Percentiles rank a stretch among this genome's conserved stretches.
phyloP scores from a whole-genome alignment of 78 protist genomes.

The Dictyostelium capitatum region DNA sequence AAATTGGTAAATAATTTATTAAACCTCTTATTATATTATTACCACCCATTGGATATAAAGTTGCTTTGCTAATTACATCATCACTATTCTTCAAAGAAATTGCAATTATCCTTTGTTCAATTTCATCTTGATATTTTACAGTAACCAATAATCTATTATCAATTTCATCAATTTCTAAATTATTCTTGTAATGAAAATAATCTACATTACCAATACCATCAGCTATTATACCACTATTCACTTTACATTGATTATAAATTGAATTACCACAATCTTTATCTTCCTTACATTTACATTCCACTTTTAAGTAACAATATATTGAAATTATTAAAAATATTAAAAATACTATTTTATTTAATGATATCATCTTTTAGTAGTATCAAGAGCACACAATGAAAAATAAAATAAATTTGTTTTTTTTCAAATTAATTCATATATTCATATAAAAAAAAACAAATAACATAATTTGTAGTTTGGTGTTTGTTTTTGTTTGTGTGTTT shows the following conservation, averaged over 20 bases:
- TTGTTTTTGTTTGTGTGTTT: neutral
- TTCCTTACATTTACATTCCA: neutral
- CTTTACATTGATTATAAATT: neutral
- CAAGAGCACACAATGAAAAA: too few relatives aligned
- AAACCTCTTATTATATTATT: neutral
- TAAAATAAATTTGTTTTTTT: neutral
- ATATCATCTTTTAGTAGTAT: too few relatives aligned
- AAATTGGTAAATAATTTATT: neutral
- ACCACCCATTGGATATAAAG: neutral
- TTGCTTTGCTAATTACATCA: neutral
- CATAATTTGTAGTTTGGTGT: neutral
- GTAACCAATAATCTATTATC: neutral
- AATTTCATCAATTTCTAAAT: neutral
- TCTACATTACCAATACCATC: conserved; percentile 7
- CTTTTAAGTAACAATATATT: neutral
- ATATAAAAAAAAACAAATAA: neutral
- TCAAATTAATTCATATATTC: neutral
- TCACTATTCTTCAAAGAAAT: neutral
- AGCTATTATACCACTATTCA: neutral
- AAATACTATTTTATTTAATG: neutral
- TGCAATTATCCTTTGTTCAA: neutral
- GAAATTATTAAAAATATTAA: neutral
- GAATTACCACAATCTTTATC: conserved; percentile 14
- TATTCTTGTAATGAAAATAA: conserved; percentile 11
- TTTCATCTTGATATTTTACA: neutral